Evolutionary conservation across 345 rosid species (phyloP).

Genomic region (Citrus glauca): DNA sequence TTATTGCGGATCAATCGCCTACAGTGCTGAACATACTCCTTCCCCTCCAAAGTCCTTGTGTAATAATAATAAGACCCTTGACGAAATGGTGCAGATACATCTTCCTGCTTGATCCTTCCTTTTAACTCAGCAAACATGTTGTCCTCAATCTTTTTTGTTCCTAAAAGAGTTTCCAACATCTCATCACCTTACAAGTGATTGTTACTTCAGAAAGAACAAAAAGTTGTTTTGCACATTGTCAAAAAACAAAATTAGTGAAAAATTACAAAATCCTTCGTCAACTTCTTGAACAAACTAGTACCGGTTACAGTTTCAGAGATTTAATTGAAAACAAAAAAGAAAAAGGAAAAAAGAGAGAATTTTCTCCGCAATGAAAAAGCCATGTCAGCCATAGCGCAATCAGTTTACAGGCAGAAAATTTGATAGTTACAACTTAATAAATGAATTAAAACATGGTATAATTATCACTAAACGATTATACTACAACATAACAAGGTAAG

Average conservation of each 20-base stretch:
- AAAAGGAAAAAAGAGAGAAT: not conserved
- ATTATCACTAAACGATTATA: too few species aligned
- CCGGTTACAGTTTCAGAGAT: not conserved
- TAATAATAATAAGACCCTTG: conserved; percentile 75
- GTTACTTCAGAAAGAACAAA: not conserved
- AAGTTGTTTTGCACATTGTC: not conserved
- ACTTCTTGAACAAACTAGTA: not conserved
- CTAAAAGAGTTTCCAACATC: conserved; percentile 25
- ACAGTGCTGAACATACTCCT: conserved; percentile 81
- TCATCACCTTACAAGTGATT: not conserved
- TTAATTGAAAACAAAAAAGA: not conserved
- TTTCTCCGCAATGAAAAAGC: too few species aligned
- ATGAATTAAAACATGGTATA: too few species aligned
- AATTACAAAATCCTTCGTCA: not conserved
- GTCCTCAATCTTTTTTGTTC: conserved; percentile 63
- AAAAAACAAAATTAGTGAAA: not conserved
- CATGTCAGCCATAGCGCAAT: too few species aligned
- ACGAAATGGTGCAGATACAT: conserved; percentile 65
- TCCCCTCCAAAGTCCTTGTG: conserved; percentile 64
- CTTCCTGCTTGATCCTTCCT: conserved; percentile 88
- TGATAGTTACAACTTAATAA: too few species aligned
- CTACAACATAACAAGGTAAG: too few species aligned
- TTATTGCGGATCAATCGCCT: conserved; percentile 42
- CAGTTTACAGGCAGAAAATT: too few species aligned
- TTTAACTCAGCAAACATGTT: conserved; percentile 65